Base-by-base conservation (phyloP, 441 rosid species). In the Viola pubescens region DNA sequence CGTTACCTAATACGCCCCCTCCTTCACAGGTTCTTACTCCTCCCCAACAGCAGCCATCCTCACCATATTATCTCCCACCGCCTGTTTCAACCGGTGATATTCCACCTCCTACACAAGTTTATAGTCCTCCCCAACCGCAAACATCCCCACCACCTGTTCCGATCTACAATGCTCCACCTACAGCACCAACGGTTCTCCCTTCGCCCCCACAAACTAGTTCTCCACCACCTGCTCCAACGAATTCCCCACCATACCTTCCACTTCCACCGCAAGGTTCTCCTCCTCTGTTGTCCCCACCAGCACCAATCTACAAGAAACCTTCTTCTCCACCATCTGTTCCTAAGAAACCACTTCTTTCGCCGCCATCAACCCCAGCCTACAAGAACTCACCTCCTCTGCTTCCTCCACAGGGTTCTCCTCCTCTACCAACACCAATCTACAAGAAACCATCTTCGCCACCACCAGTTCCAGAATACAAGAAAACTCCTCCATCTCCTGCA, bases 21-120 rank as follows among this genome's bases (percentile, higher is more conserved):
- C 71, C 51, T 14, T 64, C 50, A 14, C 59, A 63, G 47, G 19
- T 45, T 14, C 39, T 53, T 46, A 59, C 66, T 43, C 67, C 64
- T 0, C 64, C 58, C 48, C 77, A 74, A 38, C 54, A 51, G 7
- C 48, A 48, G 47, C 10, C 45, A 2, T 47, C 26, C 14, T 59
- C 70, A 14, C 69, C 69, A 0, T 44, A 62, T 34, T 42, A 13
- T 6, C 55, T 9, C 0, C 62, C 64, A 3, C 66, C 66, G 26
- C 59, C 59, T 0, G 37, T 50, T 9, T 62, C 70, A 12, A 7
- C 61, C 13, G 49, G 55, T 40, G 47, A 60, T 6, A 9, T 19
- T 6, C 69, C 63, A 2, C 70, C 70, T 0, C 70, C 71, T 0
- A 42, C 56, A 5, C 71, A 62, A 0, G 2, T 56, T 39, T 62